A percentile compares a stretch with the other conserved stretches of the same genome.
These are phyloP conservation scores for Immersiporthe knoxdaviesiana DNA, from an alignment of 2,329 filamentous ascomycete species.

Conservation along the genomic window DNA sequence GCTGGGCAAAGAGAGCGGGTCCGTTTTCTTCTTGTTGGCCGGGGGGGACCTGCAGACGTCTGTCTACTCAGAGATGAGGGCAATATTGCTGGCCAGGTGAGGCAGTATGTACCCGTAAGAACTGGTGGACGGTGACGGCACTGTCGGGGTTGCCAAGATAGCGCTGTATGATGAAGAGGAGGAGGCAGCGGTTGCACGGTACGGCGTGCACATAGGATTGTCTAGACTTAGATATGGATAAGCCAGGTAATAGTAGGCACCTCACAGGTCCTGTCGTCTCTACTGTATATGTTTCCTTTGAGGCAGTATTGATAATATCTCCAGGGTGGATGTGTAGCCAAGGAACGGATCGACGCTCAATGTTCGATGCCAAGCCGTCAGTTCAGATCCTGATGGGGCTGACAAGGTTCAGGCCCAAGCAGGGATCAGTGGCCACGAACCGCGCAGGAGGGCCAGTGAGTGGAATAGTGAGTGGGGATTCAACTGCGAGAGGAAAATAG, in stretches of 20 bases:
- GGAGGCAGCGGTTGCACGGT: neutral
- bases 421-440: neutral
- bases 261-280: neutral
- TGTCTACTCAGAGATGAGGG: neutral
- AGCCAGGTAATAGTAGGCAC: neutral
- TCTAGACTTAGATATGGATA: neutral
- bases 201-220: neutral
- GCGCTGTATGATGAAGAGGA: neutral
- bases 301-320: neutral
- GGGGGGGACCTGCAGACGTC: neutral
- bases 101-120: too few relatives aligned
- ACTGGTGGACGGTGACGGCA: neutral
- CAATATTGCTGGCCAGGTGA: neutral
- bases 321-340: neutral
- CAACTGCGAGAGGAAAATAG: neutral
- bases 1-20: neutral
- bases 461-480: neutral
- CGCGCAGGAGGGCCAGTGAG: neutral
- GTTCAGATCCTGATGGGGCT: slow-evolving; percentile 17
- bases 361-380: slow-evolving; percentile 14
- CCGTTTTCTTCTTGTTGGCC: too few relatives aligned
- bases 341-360: neutral
- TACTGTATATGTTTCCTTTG: neutral
- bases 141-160: neutral
- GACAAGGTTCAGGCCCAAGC: neutral